A percentile compares a stretch with the other conserved stretches of the same genome.
phyloP scores from a whole-genome alignment of 202 grass and related monocot species.

The Musa balbisiana region DNA sequence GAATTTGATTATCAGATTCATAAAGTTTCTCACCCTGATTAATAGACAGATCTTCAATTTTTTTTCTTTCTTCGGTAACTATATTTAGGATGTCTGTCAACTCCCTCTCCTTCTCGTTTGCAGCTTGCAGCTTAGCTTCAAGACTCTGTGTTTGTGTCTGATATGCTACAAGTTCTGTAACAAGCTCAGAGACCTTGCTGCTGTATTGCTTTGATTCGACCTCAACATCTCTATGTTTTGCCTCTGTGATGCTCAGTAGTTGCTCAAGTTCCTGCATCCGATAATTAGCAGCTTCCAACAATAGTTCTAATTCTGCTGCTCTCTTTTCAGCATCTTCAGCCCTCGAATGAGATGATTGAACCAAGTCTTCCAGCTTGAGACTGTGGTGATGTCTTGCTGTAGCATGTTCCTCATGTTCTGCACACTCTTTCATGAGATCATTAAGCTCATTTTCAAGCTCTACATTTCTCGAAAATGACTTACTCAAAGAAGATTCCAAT shows the following conservation, averaged over 20 bases:
- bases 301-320: not conserved
- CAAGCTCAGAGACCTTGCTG: slow-evolving; percentile 44
- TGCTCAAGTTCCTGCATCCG: slow-evolving; percentile 54
- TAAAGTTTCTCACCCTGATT: slow-evolving; percentile 38
- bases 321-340: slow-evolving; percentile 12
- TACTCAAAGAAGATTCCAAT: not conserved
- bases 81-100: not conserved
- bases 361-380: slow-evolving; percentile 49
- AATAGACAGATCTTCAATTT: slow-evolving; percentile 49
- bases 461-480: not conserved
- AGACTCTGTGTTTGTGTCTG: slow-evolving; percentile 53
- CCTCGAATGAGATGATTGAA: slow-evolving; percentile 29
- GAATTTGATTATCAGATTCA: slow-evolving; percentile 47
- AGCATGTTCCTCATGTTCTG: slow-evolving; percentile 31
- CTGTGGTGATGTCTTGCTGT: slow-evolving; percentile 37
- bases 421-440: slow-evolving; percentile 33
- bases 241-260: slow-evolving; percentile 37
- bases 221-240: slow-evolving; percentile 42
- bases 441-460: slow-evolving; percentile 53
- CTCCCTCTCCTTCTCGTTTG: slow-evolving; percentile 46
- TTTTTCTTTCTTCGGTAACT: slow-evolving; percentile 6
- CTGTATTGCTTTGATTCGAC: slow-evolving; percentile 39
- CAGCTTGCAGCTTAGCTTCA: slow-evolving; percentile 47
- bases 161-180: slow-evolving; percentile 45
- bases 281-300: slow-evolving; percentile 48